Conservation (phyloP, 495 filamentous ascomycete genomes). For the Tuber indicum region DNA sequence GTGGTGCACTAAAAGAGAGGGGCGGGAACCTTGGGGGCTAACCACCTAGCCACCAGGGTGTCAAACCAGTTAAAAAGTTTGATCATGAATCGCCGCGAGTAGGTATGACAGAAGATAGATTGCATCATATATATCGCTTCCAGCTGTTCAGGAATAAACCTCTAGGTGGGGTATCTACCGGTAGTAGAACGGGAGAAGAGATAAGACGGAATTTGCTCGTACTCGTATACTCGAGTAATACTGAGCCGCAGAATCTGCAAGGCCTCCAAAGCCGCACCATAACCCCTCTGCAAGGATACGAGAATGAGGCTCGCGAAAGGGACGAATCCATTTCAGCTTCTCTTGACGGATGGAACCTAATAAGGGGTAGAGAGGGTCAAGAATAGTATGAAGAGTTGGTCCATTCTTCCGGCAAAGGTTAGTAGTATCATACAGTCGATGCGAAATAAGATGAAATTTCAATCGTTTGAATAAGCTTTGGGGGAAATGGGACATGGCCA, state of each 20-base stretch:
- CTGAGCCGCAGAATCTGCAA: neutral
- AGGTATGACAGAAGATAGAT: neutral
- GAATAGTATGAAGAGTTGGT: neutral
- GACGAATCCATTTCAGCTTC: neutral
- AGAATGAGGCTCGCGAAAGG: neutral
- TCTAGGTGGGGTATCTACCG: neutral
- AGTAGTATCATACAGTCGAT: neutral
- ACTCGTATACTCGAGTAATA: no score
- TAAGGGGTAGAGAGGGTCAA: neutral
- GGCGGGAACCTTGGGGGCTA: neutral
- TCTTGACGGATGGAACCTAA: neutral
- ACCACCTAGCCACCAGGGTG: constrained; percentile 1
- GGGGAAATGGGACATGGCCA: neutral
- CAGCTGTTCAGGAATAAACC: neutral
- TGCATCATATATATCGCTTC: neutral
- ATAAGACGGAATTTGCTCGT: neutral
- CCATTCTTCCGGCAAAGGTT: neutral
- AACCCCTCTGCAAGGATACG: neutral
- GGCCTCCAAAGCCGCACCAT: neutral
- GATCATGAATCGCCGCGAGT: neutral
- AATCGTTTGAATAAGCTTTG: neutral
- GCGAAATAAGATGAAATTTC: neutral
- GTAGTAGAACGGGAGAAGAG: neutral
- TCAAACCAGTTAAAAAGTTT: neutral
- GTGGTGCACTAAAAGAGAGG: neutral